Evolutionary conservation across 306 rosid species (phyloP), one percentile per base, ranked within the genome.

Genomic region (Vicia sativa): DNA sequence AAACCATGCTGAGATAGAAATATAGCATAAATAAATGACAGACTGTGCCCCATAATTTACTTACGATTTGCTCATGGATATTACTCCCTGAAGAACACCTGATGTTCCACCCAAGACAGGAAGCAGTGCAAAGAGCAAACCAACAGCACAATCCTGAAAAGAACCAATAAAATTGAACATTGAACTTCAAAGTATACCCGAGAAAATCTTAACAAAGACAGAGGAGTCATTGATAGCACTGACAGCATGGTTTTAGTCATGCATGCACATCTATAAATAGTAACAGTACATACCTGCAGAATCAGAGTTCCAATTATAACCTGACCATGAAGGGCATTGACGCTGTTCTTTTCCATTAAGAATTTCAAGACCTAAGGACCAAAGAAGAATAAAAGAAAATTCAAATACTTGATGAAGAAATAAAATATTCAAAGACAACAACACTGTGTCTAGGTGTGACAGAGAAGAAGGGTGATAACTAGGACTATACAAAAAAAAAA

Each of bases 81-180:
- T 77, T 48, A 93, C 83, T 80, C 99, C 99, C 68, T 90, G 90
- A 78, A 93, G 87, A 78, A 93, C 84, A 42, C 99, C 99, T 48
- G 97, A 90, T 52, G 95, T 88, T 50, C 96, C 99, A 62, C 96
- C 99, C 28, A 90, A 85, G 74, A 93, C 83, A 6, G 99, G 99
- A 79, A 93, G 90, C 85, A 93, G 69, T 7, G 99, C 97, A 87
- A 93, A 93, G 67, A 93, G 90, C 87, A 93, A 84, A 67, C 99
- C 99, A 58, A 93, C 96, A 29, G 99, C 95, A 83, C 97, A 88
- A 67, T 93, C 99, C 97, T 93, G 86, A 70, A 62, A 69, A 73
- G 59, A 49, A 44, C 68, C 73, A 74, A 49, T 1, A n/a, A 14
- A 44, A 65, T 54, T 42, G 43, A 72, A 76, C 56, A 74, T 35